phyloP scores from a whole-genome alignment of 2,329 filamentous ascomycete species.

The Verticillium nonalfalfae region DNA sequence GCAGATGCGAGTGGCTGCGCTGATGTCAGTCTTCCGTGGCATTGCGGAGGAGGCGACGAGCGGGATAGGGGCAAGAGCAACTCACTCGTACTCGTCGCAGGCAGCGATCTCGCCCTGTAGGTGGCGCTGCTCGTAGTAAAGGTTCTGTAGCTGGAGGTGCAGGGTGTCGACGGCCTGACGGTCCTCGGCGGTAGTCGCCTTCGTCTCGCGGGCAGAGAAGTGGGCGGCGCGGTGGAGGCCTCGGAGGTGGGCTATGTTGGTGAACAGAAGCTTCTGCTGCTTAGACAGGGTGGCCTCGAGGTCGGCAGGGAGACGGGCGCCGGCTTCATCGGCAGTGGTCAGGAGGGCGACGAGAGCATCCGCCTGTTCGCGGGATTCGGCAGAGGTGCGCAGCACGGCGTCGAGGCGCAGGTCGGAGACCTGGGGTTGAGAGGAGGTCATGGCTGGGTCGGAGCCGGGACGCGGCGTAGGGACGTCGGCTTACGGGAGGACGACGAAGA shows the following conservation, averaged over 20 bases:
- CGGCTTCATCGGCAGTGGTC: constrained; percentile 33
- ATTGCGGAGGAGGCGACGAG: neutral
- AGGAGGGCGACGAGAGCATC: constrained; percentile 54
- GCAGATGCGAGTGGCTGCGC: constrained; percentile 74
- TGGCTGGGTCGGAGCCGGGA: constrained; percentile 10
- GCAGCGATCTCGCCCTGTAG: constrained; percentile 83
- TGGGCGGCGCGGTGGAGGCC: constrained; percentile 78
- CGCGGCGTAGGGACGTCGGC: neutral
- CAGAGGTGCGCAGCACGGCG: constrained; percentile 66
- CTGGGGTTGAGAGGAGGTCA: constrained; percentile 26
- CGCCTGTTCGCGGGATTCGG: constrained; percentile 66
- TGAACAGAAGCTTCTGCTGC: constrained; percentile 73
- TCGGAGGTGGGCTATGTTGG: constrained; percentile 73
- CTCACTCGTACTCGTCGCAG: constrained; percentile 87
- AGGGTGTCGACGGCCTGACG: constrained; percentile 87
- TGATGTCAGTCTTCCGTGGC: neutral
- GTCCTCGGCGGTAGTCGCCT: constrained; percentile 77
- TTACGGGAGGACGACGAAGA: neutral
- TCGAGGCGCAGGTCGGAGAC: constrained; percentile 45
- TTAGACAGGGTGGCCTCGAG: constrained; percentile 57
- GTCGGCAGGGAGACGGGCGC: constrained; percentile 34
- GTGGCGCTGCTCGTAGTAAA: constrained; percentile 94
- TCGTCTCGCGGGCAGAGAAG: constrained; percentile 77
- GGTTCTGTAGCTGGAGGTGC: constrained; percentile 87
- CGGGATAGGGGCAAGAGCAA: constrained; percentile 14